Percentiles rank a stretch among this genome's conserved stretches.
Evolutionary conservation across 2,329 filamentous ascomycete genomes (phyloP).

Genomic region (Daldinia sp.): DNA sequence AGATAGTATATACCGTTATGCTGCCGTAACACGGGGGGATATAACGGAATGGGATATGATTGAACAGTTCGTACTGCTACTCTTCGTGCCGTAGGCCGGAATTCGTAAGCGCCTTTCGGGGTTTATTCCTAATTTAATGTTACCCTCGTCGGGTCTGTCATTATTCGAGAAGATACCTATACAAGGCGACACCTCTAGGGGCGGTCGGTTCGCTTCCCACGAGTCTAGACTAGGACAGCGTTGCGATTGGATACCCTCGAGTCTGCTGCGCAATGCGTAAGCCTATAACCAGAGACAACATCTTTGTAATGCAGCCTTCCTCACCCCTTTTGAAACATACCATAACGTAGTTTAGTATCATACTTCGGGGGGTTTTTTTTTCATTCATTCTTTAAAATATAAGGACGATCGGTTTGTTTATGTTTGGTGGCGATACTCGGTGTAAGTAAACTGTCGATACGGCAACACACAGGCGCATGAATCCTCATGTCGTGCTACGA

Average conservation of each 20-base stretch:
- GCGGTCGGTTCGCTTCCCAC: background rate
- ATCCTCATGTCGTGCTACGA: background rate
- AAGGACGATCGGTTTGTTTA: background rate
- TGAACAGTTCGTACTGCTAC: constrained; percentile 17
- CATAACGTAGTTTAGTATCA: background rate
- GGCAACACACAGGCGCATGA: background rate
- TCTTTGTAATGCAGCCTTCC: too few relatives aligned
- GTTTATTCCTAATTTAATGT: constrained; percentile 19
- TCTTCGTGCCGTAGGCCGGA: constrained; percentile 11
- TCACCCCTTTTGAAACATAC: background rate
- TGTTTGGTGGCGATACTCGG: background rate
- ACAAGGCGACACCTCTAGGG: background rate
- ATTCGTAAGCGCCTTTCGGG: constrained; percentile 33
- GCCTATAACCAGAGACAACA: background rate
- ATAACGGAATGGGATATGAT: constrained; percentile 21
- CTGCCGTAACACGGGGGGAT: constrained; percentile 12
- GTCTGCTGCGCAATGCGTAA: background rate
- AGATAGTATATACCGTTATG: constrained; percentile 9
- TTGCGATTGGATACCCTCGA: constrained; percentile 25
- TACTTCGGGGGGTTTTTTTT: background rate
- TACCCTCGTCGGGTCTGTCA: constrained; percentile 10
- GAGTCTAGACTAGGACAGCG: constrained; percentile 4
- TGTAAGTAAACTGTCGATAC: background rate
- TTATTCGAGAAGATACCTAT: background rate
- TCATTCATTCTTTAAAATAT: background rate